These are phyloP conservation scores for Harringtonia lauricola DNA, from an alignment of 2,329 filamentous ascomycete species.

Conservation along the genomic window DNA sequence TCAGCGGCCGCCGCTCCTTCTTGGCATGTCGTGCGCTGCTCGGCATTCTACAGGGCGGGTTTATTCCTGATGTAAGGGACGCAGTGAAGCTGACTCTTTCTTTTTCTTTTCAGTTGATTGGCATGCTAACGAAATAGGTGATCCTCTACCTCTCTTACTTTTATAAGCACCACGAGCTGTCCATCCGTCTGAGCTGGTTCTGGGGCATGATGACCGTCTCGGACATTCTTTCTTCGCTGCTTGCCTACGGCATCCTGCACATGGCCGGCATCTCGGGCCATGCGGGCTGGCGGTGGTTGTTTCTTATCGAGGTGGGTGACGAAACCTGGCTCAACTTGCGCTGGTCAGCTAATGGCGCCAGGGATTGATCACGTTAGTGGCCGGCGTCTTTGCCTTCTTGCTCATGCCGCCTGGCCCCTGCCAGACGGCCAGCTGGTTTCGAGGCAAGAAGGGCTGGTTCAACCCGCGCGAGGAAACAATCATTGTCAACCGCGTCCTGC, in stretches of 20 bases:
- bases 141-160: conserved; percentile 33
- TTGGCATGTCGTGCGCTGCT: conserved; percentile 26
- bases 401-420: conserved; percentile 42
- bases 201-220: conserved; percentile 28
- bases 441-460: conserved; percentile 47
- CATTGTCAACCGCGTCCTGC: conserved; percentile 45
- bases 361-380: conserved; percentile 26
- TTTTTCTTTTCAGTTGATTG: too few relatives aligned
- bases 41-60: conserved; percentile 32
- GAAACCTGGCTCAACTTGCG: too few relatives aligned
- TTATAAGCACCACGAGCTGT: conserved; percentile 28
- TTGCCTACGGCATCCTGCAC: conserved; percentile 28
- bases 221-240: conserved; percentile 26
- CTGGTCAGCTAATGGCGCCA: too few relatives aligned
- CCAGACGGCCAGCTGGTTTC: conserved; percentile 42
- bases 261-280: conserved; percentile 24
- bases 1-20: conserved; percentile 26
- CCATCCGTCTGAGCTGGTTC: conserved; percentile 27
- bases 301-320: conserved; percentile 48
- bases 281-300: conserved; percentile 36
- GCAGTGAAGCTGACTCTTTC: too few relatives aligned
- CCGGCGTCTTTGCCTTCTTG: conserved; percentile 41
- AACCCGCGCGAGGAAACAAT: conserved; percentile 46
- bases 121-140: too few relatives aligned
- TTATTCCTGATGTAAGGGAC: conserved; percentile 34